Evolutionary conservation across 441 rosid species (phyloP).

Genomic region (Pelargonium myrrhifolium): DNA sequence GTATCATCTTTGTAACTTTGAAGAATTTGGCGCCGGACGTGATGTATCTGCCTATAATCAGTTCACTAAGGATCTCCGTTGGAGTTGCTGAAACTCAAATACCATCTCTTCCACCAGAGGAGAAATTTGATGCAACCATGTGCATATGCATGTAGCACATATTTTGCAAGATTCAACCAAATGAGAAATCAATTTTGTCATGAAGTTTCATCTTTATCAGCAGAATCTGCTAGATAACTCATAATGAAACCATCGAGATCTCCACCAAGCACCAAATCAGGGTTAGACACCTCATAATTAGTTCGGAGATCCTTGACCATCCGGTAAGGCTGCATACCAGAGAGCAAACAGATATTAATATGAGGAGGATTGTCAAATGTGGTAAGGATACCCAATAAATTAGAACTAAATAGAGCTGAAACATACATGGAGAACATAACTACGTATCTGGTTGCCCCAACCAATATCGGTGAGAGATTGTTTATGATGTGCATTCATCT

Average conservation of each 20-base stretch:
- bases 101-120: no score
- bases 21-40: no score
- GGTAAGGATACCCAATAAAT: background rate
- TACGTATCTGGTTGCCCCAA: conserved; percentile 93
- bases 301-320: conserved; percentile 96
- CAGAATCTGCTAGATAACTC: conserved; percentile 69
- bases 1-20: no score
- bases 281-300: conserved; percentile 76
- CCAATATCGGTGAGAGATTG: conserved; percentile 85
- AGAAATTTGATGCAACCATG: no score
- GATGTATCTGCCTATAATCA: no score
- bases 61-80: no score
- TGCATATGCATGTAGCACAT: no score
- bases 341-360: background rate
- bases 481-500: conserved; percentile 85
- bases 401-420: conserved; percentile 1
- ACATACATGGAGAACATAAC: conserved; percentile 84
- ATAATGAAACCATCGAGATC: conserved; percentile 78
- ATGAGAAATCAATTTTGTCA: background rate
- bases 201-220: conserved; percentile 46
- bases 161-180: no score
- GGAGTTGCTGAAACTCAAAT: no score
- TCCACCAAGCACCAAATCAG: conserved; percentile 91
- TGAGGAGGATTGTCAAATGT: background rate
- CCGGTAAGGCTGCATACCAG: conserved; percentile 61